Conservation (phyloP, 108 stramenopile species). For the Aurantiochytrium sp. region DNA sequence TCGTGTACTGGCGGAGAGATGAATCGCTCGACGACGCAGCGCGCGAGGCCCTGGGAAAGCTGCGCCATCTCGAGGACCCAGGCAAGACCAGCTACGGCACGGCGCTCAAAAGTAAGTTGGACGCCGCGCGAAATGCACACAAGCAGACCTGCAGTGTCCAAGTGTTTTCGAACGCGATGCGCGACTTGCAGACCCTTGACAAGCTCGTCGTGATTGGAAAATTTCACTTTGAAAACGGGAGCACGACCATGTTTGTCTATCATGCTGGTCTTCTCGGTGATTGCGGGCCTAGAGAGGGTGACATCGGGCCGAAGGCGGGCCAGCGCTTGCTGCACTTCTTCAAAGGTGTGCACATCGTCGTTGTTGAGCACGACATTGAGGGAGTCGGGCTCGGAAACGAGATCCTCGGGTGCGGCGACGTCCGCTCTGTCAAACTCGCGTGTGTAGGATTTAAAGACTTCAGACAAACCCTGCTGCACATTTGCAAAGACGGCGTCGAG, state of each 20-base stretch:
- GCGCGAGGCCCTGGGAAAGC: not conserved
- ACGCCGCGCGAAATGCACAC: not conserved
- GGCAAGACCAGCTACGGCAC: not conserved
- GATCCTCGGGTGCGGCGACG: not conserved
- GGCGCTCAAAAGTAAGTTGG: not conserved
- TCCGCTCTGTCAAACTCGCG: not conserved
- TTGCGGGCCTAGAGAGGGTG: not conserved
- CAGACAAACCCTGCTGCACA: not conserved
- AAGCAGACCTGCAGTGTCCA: not conserved
- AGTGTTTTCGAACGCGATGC: not conserved
- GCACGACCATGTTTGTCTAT: not conserved
- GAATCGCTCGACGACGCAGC: not conserved
- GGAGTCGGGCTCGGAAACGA: not conserved
- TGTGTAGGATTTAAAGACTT: not conserved
- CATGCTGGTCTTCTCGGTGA: not conserved
- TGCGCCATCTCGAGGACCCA: not conserved
- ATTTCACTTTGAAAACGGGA: not conserved
- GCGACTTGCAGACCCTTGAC: not conserved
- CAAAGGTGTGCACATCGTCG: conserved; percentile 44
- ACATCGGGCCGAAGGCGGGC: not conserved
- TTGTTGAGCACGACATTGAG: conserved; percentile 40
- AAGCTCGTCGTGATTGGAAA: not conserved
- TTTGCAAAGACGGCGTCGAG: not conserved
- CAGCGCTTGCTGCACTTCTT: conserved; percentile 32
- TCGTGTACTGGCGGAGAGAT: not conserved